These are phyloP conservation scores for Athelia sp. DNA, from an alignment of 1,284 basidiomycete genomes.

Conservation along the genomic window DNA sequence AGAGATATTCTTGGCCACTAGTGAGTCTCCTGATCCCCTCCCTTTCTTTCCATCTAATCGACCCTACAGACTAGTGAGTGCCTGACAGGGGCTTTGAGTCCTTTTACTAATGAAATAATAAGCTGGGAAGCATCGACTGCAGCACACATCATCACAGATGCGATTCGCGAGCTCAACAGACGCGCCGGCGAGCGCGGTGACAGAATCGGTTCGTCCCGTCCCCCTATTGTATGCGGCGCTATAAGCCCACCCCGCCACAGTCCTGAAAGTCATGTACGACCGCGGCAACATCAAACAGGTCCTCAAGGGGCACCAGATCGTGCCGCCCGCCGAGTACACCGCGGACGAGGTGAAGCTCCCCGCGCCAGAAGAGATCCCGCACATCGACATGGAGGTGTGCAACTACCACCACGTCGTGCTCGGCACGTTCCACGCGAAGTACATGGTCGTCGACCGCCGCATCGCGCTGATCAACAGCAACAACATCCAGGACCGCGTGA, in stretches of 20 bases:
- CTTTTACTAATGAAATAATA: not conserved
- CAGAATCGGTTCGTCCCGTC: constrained; percentile 28
- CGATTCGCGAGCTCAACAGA: constrained; percentile 50
- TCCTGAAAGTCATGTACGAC: constrained; percentile 65
- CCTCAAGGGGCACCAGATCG: constrained; percentile 50
- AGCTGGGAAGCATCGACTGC: not conserved
- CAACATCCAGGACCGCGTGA: constrained; percentile 71
- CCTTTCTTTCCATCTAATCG: too few relatives aligned
- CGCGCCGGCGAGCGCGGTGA: constrained; percentile 37
- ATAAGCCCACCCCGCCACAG: constrained; percentile 9
- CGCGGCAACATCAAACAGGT: constrained; percentile 52
- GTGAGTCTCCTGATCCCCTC: not conserved
- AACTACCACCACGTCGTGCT: constrained; percentile 48
- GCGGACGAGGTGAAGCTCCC: constrained; percentile 52
- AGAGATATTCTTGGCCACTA: constrained; percentile 56
- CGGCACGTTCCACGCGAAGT: constrained; percentile 80
- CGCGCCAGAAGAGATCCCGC: constrained; percentile 49
- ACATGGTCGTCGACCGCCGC: constrained; percentile 70
- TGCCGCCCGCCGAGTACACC: constrained; percentile 42
- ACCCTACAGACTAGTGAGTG: not conserved
- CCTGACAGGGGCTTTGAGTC: too few relatives aligned
- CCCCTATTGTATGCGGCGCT: not conserved
- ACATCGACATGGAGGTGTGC: constrained; percentile 60
- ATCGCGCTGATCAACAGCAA: constrained; percentile 71
- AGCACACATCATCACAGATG: constrained; percentile 43